Conservation (phyloP, 1,139 yeast genomes). For the Lodderomyces beijingensis region DNA sequence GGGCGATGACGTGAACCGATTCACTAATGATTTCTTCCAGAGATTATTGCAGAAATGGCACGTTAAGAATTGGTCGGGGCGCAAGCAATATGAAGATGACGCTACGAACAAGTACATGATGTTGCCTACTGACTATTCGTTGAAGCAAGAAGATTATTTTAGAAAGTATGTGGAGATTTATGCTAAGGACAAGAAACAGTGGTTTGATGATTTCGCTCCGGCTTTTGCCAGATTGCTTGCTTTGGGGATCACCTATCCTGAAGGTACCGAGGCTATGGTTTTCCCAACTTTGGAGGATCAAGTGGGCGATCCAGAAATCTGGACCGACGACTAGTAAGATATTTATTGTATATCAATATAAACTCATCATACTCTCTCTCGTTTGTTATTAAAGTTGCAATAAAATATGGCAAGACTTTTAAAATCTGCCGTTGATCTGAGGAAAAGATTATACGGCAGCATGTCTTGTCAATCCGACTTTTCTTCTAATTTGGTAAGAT, state of each 20-base stretch:
- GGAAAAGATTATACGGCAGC: too few species aligned
- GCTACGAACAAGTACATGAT: conserved; percentile 78
- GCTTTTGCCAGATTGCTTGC: conserved; percentile 72
- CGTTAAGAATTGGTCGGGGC: conserved; percentile 68
- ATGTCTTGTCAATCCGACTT: too few species aligned
- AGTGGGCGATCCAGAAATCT: conserved; percentile 10
- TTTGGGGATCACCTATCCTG: conserved; percentile 64
- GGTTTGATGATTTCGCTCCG: conserved; percentile 66
- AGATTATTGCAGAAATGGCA: conserved; percentile 78
- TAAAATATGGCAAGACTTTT: too few species aligned
- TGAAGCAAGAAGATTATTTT: conserved; percentile 63
- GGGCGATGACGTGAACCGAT: conserved; percentile 85
- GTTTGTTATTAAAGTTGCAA: too few species aligned
- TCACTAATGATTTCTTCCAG: conserved; percentile 78
- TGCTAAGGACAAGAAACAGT: conserved; percentile 66
- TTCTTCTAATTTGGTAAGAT: too few species aligned
- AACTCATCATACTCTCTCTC: too few species aligned
- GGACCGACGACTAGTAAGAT: neutral
- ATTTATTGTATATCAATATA: too few species aligned
- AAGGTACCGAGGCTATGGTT: conserved; percentile 37
- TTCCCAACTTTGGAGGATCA: conserved; percentile 76
- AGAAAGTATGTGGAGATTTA: conserved; percentile 62
- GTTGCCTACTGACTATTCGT: conserved; percentile 81
- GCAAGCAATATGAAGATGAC: conserved; percentile 72
- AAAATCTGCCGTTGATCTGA: too few species aligned